phyloP scores from a whole-genome alignment of 2,329 filamentous ascomycete genomes.

The Sporothrix dimorphospora region DNA sequence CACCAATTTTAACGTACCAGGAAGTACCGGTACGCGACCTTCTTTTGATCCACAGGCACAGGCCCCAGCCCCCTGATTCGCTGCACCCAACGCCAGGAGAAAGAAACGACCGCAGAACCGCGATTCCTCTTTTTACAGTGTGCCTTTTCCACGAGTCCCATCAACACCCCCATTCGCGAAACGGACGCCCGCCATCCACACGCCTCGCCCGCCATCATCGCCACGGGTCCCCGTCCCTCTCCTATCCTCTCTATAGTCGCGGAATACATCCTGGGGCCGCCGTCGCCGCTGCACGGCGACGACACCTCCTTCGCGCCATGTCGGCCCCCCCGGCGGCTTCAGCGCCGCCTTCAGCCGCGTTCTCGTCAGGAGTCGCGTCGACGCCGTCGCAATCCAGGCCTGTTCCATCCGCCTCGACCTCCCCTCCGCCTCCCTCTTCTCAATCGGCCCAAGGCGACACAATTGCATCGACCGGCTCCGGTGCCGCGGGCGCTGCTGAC shows the following conservation, averaged over 20 bases:
- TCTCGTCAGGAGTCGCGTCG: slow-evolving; percentile 26
- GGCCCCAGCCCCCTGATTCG: slow-evolving; percentile 39
- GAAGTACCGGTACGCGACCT: slow-evolving; percentile 13
- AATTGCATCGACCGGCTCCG: background rate
- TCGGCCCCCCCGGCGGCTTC: slow-evolving; percentile 47
- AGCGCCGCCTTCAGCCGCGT: slow-evolving; percentile 32
- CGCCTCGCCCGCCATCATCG: slow-evolving; percentile 18
- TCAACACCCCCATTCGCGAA: slow-evolving; percentile 20
- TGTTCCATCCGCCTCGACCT: slow-evolving; percentile 13
- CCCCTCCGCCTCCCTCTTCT: background rate
- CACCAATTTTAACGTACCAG: background rate
- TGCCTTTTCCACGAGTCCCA: slow-evolving; percentile 26
- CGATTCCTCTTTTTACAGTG: slow-evolving; percentile 32
- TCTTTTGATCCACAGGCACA: slow-evolving; percentile 33
- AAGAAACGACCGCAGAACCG: slow-evolving; percentile 28
- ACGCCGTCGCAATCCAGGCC: slow-evolving; percentile 17
- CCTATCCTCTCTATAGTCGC: background rate
- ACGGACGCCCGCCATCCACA: slow-evolving; percentile 23
- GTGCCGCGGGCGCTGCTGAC: background rate
- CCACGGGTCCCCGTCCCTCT: slow-evolving; percentile 19
- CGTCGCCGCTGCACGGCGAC: slow-evolving; percentile 45
- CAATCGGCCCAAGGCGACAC: background rate
- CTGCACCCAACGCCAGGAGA: slow-evolving; percentile 24
- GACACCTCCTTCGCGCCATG: slow-evolving; percentile 44
- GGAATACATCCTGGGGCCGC: slow-evolving; percentile 25